Conservation (phyloP, 495 filamentous ascomycete species). For the Hapsidospora chrysogenum region DNA sequence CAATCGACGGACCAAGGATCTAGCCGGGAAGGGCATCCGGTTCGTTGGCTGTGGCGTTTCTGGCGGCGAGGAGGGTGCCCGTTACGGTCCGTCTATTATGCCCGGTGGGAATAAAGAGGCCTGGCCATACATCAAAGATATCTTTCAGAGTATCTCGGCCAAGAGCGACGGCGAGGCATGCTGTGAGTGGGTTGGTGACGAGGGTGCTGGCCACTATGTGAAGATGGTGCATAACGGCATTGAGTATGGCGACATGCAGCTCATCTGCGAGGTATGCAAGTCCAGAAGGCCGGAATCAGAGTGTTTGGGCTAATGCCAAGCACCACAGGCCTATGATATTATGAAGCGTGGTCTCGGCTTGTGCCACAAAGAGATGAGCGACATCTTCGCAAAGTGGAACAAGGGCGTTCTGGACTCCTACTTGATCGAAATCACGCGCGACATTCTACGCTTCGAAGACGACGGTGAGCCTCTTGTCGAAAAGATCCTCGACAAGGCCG, state of each 20-base stretch:
- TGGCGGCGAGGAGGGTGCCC: slow-evolving; percentile 97
- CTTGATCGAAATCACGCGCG: slow-evolving; percentile 96
- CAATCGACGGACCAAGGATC: slow-evolving; percentile 85
- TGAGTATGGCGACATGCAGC: slow-evolving; percentile 99
- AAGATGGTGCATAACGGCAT: slow-evolving; percentile 99
- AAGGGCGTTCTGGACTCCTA: slow-evolving; percentile 96
- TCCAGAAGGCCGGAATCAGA: no score
- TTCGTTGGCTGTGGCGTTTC: slow-evolving; percentile 97
- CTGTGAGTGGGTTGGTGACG: slow-evolving; percentile 99
- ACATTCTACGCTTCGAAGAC: slow-evolving; percentile 93
- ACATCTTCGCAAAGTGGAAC: slow-evolving; percentile 93
- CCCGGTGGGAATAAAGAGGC: slow-evolving; percentile 95
- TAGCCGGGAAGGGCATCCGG: slow-evolving; percentile 71
- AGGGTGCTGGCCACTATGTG: slow-evolving; percentile 97
- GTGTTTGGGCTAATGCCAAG: no score
- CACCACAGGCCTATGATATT: slow-evolving; percentile 94
- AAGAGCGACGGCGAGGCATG: slow-evolving; percentile 94
- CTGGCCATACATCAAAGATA: slow-evolving; percentile 97
- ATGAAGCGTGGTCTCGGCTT: slow-evolving; percentile 92
- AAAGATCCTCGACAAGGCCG: slow-evolving; percentile 97
- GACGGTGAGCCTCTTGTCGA: slow-evolving; percentile 87
- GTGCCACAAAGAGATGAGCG: slow-evolving; percentile 77
- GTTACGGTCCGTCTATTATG: slow-evolving; percentile 95
- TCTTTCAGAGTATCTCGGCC: slow-evolving; percentile 93
- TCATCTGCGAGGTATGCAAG: slow-evolving; percentile 99